Conservation (phyloP, 768 basidiomycete genomes). For the Trametes maxima region DNA sequence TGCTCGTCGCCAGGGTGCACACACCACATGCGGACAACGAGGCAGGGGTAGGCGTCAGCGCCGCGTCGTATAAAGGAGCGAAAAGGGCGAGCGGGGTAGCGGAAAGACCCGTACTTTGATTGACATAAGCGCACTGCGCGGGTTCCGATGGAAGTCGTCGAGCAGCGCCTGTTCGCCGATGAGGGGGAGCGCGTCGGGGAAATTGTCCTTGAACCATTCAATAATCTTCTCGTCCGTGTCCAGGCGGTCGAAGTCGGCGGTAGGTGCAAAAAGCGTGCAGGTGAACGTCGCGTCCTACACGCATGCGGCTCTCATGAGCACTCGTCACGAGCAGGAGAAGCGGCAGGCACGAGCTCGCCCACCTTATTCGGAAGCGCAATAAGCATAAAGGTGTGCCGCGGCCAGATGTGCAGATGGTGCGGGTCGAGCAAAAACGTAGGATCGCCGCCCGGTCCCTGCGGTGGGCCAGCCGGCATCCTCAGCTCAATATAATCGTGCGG, state of each 20-base stretch:
- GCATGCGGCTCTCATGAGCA: conserved; percentile 24
- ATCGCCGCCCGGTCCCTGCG: conserved; percentile 53
- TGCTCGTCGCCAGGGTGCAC: conserved; percentile 35
- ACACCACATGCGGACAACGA: conserved; percentile 31
- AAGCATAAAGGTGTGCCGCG: conserved; percentile 98
- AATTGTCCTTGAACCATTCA: conserved; percentile 80
- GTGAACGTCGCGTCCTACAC: conserved; percentile 94
- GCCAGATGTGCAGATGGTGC: conserved; percentile 98
- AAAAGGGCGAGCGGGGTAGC: conserved; percentile 16
- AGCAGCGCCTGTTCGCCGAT: conserved; percentile 82
- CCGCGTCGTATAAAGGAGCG: neutral
- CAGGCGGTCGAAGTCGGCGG: conserved; percentile 70
- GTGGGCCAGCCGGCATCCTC: conserved; percentile 84
- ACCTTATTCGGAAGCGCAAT: conserved; percentile 98
- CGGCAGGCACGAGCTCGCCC: conserved; percentile 36
- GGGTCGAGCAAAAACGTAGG: conserved; percentile 85
- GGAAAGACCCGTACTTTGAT: conserved; percentile 70
- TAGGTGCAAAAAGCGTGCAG: conserved; percentile 93
- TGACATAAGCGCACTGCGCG: conserved; percentile 86
- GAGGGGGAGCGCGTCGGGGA: conserved; percentile 83
- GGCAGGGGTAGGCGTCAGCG: neutral
- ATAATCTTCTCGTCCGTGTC: conserved; percentile 56
- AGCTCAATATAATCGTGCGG: conserved; percentile 96
- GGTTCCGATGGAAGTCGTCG: conserved; percentile 80
- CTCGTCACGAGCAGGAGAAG: conserved; percentile 28